A percentile compares a stretch with the other conserved stretches of the same genome.
These are phyloP conservation scores for Tolypocladium sp. DNA, from an alignment of 2,329 filamentous ascomycete genomes.

Conservation along the genomic window DNA sequence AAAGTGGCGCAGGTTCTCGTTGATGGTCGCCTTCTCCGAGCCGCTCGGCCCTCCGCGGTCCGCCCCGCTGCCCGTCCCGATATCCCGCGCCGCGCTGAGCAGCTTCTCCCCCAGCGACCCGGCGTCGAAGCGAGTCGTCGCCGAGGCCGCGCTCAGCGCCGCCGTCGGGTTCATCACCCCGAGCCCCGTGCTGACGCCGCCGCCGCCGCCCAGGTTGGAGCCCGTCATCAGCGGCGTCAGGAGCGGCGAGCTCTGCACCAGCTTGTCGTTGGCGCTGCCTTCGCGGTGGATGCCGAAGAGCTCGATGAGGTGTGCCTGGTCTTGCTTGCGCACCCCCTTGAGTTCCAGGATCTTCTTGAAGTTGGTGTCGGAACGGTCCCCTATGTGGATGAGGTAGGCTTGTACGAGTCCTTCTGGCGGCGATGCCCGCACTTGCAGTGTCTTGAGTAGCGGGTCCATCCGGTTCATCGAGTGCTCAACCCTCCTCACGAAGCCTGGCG, in stretches of 20 bases:
- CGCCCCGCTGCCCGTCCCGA: slow-evolving; percentile 47
- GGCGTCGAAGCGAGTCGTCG: slow-evolving; percentile 61
- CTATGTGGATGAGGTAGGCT: slow-evolving; percentile 95
- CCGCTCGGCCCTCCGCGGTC: slow-evolving; percentile 20
- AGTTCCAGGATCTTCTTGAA: slow-evolving; percentile 95
- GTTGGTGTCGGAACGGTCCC: slow-evolving; percentile 84
- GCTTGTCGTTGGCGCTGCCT: slow-evolving; percentile 58
- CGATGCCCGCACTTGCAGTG: slow-evolving; percentile 83
- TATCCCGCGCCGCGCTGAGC: slow-evolving; percentile 79
- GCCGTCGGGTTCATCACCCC: slow-evolving; percentile 33
- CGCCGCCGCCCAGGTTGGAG: slow-evolving; percentile 24
- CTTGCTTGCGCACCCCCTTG: slow-evolving; percentile 80
- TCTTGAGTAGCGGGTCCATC: slow-evolving; percentile 89
- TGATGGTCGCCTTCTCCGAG: slow-evolving; percentile 60
- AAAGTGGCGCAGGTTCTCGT: slow-evolving; percentile 91
- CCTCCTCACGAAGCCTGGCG: slow-evolving; percentile 68
- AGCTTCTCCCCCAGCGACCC: slow-evolving; percentile 77
- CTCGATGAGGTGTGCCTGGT: slow-evolving; percentile 76
- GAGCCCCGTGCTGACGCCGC: slow-evolving; percentile 20
- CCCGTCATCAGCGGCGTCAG: slow-evolving; percentile 55
- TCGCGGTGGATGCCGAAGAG: slow-evolving; percentile 76
- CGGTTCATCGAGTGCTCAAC: slow-evolving; percentile 77
- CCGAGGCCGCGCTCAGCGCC: slow-evolving; percentile 25
- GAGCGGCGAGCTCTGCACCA: slow-evolving; percentile 62
- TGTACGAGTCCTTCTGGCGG: slow-evolving; percentile 92